phyloP scores from a whole-genome alignment of 805 yeast genomes.

The Sungouiozyma intestinalis region DNA sequence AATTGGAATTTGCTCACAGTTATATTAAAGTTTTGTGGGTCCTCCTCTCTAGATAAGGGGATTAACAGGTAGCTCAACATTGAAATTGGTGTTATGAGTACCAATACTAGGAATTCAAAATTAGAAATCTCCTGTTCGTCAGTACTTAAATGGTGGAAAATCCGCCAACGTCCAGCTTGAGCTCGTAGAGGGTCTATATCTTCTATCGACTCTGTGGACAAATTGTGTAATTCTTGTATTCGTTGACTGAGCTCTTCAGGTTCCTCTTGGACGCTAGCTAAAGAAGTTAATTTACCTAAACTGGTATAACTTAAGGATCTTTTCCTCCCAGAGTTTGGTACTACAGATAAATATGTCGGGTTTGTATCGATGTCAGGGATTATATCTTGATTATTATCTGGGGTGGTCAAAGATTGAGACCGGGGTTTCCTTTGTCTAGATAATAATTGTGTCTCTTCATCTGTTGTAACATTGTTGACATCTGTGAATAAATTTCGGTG shows the following conservation, averaged over 20 bases:
- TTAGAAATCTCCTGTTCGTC: slow-evolving; percentile 5
- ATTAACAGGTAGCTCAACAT: slow-evolving; percentile 10
- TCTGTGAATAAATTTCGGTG: slow-evolving; percentile 8
- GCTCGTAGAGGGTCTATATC: not conserved
- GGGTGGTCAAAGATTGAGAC: not conserved
- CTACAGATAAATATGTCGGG: not conserved
- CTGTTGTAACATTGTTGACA: not conserved
- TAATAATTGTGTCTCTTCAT: not conserved
- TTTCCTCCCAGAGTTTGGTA: not conserved
- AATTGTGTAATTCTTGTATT: too few species aligned
- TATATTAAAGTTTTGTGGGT: not conserved
- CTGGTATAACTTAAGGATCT: not conserved
- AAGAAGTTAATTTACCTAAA: not conserved
- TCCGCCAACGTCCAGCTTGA: not conserved
- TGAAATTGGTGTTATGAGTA: slow-evolving; percentile 18
- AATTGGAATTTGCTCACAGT: not conserved
- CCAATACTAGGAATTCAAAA: slow-evolving; percentile 12
- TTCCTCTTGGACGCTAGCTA: not conserved
- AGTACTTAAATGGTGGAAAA: slow-evolving; percentile 7
- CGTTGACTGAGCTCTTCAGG: not conserved
- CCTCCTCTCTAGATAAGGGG: slow-evolving; percentile 6
- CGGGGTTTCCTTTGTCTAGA: not conserved
- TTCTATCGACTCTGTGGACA: not conserved
- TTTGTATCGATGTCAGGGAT: not conserved
- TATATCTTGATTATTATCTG: not conserved